Base-by-base conservation (phyloP, 768 basidiomycete species). In the Cyclocybe aegerita region DNA sequence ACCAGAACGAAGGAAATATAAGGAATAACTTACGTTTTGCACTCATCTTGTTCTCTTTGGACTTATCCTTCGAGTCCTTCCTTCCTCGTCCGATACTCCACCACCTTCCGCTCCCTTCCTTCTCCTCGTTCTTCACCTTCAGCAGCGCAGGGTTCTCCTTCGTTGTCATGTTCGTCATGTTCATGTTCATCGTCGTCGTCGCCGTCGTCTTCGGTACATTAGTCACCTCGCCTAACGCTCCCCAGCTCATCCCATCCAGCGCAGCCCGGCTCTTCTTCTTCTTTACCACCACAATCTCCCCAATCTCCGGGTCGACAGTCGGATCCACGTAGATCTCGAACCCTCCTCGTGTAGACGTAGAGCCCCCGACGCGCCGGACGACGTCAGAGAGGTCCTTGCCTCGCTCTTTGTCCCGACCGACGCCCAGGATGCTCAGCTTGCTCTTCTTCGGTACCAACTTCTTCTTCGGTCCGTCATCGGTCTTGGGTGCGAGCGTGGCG, bases 51-150 rank as follows among this genome's bases (percentile, higher is more conserved):
- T 12, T 29, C 29, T 7, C 9, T n/a, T 58, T 51, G 39, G 55
- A 49, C 41, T 60, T 54, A 14, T 66, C 60, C 52, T 88, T 88
- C 12, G 81, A 82, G 49, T 88, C 88, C 61, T 84, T 90, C 57
- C 85, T 69, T 8, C 86, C 86, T 10, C 87, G 70, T 5, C 87
- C 83, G 51, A 92, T 83, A 54, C 79, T 91, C 90, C 89, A 92
- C 88, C 89, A 92, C 65, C 83, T 87, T 60, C 77, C 75, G 59
- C 75, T 80, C 53, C 44, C 53, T 33, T 53, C 52, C 42, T 69
- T 63, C 37, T 66, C 67, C 31, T 69, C 68, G 1, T 45, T 54
- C 58, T 72, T 71, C 57, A 58, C 66, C 62, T 70, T 77, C 62
- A 65, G 66, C 65, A 54, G 40, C 47, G 48, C 64, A 23, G 57